Base-by-base conservation (phyloP, 768 basidiomycete species). In the Rhizopogon roseolus region DNA sequence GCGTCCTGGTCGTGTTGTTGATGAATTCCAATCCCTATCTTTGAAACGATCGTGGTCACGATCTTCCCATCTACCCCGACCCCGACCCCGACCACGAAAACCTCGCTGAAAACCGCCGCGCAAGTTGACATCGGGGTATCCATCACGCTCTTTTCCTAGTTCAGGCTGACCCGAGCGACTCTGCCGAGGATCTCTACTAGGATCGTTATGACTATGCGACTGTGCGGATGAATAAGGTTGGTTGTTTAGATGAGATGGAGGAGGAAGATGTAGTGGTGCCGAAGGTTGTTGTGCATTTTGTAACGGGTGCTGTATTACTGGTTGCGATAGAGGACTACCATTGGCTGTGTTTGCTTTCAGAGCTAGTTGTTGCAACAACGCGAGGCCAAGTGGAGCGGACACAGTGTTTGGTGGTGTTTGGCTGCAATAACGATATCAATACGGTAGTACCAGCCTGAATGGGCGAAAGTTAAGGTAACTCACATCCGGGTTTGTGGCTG, bases 291-390 rank as follows among this genome's bases (percentile, higher is more conserved):
- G 44, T 4, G 17, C 8, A 46, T 19, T 32, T 46, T 7, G 44
- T 17, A 46, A 32, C 6, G 29, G 40, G 22, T 10, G 29, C 9
- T 32, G 37, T 13, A 29, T 13, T 52, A 22, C 66, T 53, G 65
- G 58, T 17, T 61, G 58, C 2, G 62, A 58, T 25, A 52, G 49
- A 6, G 60, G 45, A 50, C 62, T 71, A 52, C 56, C 70, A 54
- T 67, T 75, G 60, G 62, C 67, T 39, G 67, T 66, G 56, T 71
- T 76, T 40, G 85, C 80, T 61, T 80, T 79, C 62, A 84, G 81
- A 50, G 88, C 78, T 66, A 92, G 77, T 65, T 90, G 89, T 64
- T 90, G 88, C 62, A 93, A 73, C 59, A 89, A 73, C 45, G 86
- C 83, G 52, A 92, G 72, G 65, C 81, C 62, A 49, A 70, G 71